These are phyloP conservation scores for Trichoderma polysporum DNA, from an alignment of 2,329 filamentous ascomycete genomes.

Conservation along the genomic window DNA sequence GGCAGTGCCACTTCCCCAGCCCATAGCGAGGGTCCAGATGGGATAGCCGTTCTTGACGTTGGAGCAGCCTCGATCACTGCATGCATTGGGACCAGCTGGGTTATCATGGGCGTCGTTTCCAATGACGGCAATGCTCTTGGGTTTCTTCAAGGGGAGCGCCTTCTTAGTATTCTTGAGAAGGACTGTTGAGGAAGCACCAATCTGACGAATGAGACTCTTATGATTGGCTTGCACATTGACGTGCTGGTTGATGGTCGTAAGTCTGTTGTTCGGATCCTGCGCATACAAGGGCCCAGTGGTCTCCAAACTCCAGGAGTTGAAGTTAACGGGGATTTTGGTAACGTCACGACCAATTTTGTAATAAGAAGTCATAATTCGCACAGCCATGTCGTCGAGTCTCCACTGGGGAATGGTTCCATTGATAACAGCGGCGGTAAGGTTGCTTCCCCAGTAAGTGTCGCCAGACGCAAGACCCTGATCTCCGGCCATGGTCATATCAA, in stretches of 20 bases:
- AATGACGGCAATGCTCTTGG: not conserved
- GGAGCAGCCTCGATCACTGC: slow-evolving; percentile 1
- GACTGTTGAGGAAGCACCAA: slow-evolving; percentile 41
- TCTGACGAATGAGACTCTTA: slow-evolving; percentile 57
- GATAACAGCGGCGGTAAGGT: slow-evolving; percentile 69
- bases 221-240: slow-evolving; percentile 60
- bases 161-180: not conserved
- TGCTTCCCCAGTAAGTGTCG: slow-evolving; percentile 55
- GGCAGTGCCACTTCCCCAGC: not conserved
- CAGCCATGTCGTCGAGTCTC: slow-evolving; percentile 76
- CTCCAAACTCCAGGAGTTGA: slow-evolving; percentile 1
- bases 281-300: not conserved
- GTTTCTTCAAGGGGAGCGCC: not conserved
- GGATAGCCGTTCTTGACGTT: not conserved
- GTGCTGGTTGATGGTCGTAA: slow-evolving; percentile 54
- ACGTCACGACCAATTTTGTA: slow-evolving; percentile 39
- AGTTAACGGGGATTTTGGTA: not conserved
- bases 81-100: not conserved
- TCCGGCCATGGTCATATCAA: slow-evolving; percentile 70
- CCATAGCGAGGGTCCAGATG: slow-evolving; percentile 1
- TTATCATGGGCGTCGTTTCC: not conserved
- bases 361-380: slow-evolving; percentile 30
- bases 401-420: slow-evolving; percentile 73
- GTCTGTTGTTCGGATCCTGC: not conserved
- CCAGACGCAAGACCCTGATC: slow-evolving; percentile 30